These are phyloP conservation scores for Pisolithus orientalis DNA, from an alignment of 768 basidiomycete species.

Conservation along the genomic window DNA sequence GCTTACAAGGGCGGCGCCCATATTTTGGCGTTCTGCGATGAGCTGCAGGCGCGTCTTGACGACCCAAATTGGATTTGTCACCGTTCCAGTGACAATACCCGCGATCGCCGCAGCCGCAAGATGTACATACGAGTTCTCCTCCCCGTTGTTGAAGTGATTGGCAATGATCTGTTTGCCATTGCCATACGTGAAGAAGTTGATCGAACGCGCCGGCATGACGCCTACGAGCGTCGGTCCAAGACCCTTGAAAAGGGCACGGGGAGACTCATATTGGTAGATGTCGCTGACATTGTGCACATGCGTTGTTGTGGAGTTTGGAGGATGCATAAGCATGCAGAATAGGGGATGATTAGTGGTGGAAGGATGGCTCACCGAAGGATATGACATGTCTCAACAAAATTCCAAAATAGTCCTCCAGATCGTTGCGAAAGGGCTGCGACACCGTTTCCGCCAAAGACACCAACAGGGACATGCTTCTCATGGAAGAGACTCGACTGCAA, in stretches of 20 bases:
- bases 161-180: constrained; percentile 94
- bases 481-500: constrained; percentile 86
- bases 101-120: constrained; percentile 81
- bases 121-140: constrained; percentile 83
- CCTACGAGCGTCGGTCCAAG: constrained; percentile 93
- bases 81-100: constrained; percentile 80
- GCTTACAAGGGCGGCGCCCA: constrained; percentile 4
- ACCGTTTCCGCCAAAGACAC: constrained; percentile 28
- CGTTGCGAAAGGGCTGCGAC: constrained; percentile 25
- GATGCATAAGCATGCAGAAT: background rate
- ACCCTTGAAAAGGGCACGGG: constrained; percentile 88
- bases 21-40: constrained; percentile 25
- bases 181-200: constrained; percentile 97
- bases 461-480: constrained; percentile 33
- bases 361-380: constrained; percentile 62
- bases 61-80: constrained; percentile 99
- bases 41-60: constrained; percentile 96
- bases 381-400: constrained; percentile 92
- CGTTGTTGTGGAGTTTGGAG: background rate
- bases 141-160: constrained; percentile 62
- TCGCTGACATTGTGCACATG: constrained; percentile 39
- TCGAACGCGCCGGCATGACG: constrained; percentile 91
- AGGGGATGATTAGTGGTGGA: background rate
- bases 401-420: constrained; percentile 62
- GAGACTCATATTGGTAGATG: constrained; percentile 85